Conservation (phyloP, 192 early-diverging fungal genomes). For the Dispira simplex region DNA sequence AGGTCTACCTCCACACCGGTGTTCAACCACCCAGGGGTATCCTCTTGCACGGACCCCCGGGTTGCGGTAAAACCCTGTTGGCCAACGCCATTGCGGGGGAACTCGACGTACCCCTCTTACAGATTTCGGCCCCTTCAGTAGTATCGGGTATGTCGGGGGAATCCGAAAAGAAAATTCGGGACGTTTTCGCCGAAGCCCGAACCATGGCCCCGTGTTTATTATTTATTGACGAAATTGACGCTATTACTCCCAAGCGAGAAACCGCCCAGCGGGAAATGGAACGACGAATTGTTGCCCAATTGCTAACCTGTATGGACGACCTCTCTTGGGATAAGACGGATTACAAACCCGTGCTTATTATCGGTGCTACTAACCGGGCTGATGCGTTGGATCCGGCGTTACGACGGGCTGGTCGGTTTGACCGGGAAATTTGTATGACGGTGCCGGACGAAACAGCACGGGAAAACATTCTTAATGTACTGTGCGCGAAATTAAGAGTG, state of each 20-base stretch:
- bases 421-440: slow-evolving; percentile 69
- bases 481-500: slow-evolving; percentile 46
- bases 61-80: slow-evolving; percentile 90
- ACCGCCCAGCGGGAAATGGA: slow-evolving; percentile 87
- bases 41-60: slow-evolving; percentile 89
- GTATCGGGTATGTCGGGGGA: slow-evolving; percentile 98
- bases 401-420: slow-evolving; percentile 73
- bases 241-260: slow-evolving; percentile 74
- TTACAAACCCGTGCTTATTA: slow-evolving; percentile 74
- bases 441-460: slow-evolving; percentile 85
- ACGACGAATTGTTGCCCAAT: slow-evolving; percentile 87
- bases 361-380: slow-evolving; percentile 84
- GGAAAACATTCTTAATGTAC: slow-evolving; percentile 33
- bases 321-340: slow-evolving; percentile 78
- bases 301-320: slow-evolving; percentile 93
- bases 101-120: slow-evolving; percentile 77
- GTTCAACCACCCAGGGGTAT: slow-evolving; percentile 90
- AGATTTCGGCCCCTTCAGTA: slow-evolving; percentile 85
- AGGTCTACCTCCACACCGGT: slow-evolving; percentile 83
- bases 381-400: slow-evolving; percentile 74
- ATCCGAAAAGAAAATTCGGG: slow-evolving; percentile 94
- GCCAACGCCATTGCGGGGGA: slow-evolving; percentile 97
- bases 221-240: slow-evolving; percentile 98
- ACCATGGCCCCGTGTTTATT: slow-evolving; percentile 75
- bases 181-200: slow-evolving; percentile 93